Conservation (phyloP, 495 filamentous ascomycete species). For the Saxophila tyrrhenica region DNA sequence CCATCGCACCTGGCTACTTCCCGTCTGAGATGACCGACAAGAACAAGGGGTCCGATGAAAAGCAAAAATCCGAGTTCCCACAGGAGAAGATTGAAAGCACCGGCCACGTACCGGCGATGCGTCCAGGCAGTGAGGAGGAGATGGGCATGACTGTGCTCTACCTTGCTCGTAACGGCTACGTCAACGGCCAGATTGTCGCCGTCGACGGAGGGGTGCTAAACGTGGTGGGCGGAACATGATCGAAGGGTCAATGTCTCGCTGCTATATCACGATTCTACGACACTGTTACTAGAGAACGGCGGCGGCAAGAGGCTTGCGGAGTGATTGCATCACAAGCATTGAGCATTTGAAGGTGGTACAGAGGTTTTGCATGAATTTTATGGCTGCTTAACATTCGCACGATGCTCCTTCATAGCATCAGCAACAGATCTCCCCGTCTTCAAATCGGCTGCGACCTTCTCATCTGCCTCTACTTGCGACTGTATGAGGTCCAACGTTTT, state of each 20-base stretch:
- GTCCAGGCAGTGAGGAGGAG: conserved; percentile 37
- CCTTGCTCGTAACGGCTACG: conserved; percentile 43
- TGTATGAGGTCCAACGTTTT: conserved; percentile 33
- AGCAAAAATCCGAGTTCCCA: conserved; percentile 41
- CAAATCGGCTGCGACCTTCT: conserved; percentile 18
- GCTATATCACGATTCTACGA: too few relatives aligned
- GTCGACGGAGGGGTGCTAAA: conserved; percentile 50
- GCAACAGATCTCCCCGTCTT: conserved; percentile 9
- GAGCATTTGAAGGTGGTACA: too few relatives aligned
- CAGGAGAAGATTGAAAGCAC: conserved; percentile 37
- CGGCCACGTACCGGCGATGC: conserved; percentile 36
- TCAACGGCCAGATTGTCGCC: conserved; percentile 50
- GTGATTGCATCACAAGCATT: too few relatives aligned
- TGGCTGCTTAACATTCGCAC: conserved; percentile 16
- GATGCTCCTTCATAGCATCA: conserved; percentile 18
- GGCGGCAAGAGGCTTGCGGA: too few relatives aligned
- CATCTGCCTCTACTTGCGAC: conserved; percentile 17
- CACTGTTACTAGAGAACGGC: too few relatives aligned
- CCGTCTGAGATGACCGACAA: conserved; percentile 53
- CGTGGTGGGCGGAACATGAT: conserved; percentile 14
- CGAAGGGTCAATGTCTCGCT: too few relatives aligned
- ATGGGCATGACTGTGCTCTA: conserved; percentile 39
- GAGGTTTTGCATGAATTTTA: not conserved
- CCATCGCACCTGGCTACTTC: conserved; percentile 44
- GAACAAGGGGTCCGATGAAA: conserved; percentile 35